Evolutionary conservation across 345 rosid genomes (phyloP).

Genomic region (Brassica cretica): DNA sequence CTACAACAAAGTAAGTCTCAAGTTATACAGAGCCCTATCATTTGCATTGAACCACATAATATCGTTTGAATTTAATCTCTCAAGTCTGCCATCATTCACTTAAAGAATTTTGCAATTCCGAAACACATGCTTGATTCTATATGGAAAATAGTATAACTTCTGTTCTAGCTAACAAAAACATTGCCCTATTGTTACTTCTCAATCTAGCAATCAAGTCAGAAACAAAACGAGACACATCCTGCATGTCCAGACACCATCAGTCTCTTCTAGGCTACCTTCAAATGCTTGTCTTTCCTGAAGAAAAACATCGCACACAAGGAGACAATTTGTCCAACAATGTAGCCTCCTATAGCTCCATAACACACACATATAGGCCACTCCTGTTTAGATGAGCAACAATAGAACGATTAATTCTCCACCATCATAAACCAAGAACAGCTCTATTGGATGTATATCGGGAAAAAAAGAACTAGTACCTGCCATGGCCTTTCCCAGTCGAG

Average conservation of each 20-base stretch:
- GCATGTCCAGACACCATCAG: neutral
- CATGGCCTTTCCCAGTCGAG: constrained; percentile 99
- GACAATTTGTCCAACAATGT: constrained; percentile 50
- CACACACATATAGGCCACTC: constrained; percentile 94
- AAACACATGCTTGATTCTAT: constrained; percentile 5
- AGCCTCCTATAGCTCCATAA: constrained; percentile 71
- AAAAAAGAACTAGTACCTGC: constrained; percentile 56
- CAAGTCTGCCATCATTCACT: constrained; percentile 3
- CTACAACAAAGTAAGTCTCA: constrained; percentile 59
- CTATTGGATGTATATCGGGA: neutral
- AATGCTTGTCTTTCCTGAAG: constrained; percentile 28
- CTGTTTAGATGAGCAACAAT: constrained; percentile 37
- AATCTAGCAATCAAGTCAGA: constrained; percentile 19
- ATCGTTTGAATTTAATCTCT: neutral
- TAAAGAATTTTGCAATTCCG: neutral
- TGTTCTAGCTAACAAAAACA: constrained; percentile 16
- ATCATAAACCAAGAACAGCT: neutral
- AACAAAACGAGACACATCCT: constrained; percentile 9
- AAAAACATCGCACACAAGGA: constrained; percentile 39
- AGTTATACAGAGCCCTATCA: neutral
- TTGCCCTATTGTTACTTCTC: constrained; percentile 10
- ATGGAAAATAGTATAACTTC: neutral
- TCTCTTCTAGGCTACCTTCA: constrained; percentile 36
- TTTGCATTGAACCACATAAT: neutral
- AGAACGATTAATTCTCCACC: neutral